phyloP scores from a whole-genome alignment of 1,284 basidiomycete species.

The Irpex rosettiformis region DNA sequence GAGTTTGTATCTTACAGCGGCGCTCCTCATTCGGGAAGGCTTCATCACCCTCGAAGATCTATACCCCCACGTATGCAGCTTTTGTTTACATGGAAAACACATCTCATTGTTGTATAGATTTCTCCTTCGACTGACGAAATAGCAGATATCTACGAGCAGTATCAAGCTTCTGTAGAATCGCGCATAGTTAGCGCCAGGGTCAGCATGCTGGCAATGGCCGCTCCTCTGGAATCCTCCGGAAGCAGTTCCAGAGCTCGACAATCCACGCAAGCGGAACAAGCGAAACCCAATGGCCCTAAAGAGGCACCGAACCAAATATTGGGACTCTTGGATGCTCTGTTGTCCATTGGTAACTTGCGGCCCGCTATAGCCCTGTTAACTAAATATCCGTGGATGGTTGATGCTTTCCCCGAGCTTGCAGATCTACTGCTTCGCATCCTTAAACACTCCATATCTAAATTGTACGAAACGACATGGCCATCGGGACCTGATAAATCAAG shows the following conservation, averaged over 20 bases:
- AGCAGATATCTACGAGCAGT: conserved; percentile 64
- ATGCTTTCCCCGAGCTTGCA: conserved; percentile 79
- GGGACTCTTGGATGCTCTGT: conserved; percentile 75
- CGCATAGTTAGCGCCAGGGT: conserved; percentile 65
- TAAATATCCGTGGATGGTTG: conserved; percentile 84
- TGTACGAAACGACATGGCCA: conserved; percentile 53
- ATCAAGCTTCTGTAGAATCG: conserved; percentile 62
- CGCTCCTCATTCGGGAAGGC: conserved; percentile 85
- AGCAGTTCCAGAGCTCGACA: conserved; percentile 21
- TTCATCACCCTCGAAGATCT: conserved; percentile 85
- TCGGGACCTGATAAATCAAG: conserved; percentile 30
- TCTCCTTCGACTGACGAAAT: conserved; percentile 75
- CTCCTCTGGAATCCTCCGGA: conserved; percentile 67
- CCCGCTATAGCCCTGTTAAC: conserved; percentile 78
- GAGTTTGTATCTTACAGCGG: conserved; percentile 79
- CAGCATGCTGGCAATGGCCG: conserved; percentile 87
- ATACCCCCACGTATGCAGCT: conserved; percentile 69
- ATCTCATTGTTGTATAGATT: conserved; percentile 42
- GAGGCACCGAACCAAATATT: conserved; percentile 78
- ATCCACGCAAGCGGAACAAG: conserved; percentile 35
- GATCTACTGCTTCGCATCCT: conserved; percentile 80
- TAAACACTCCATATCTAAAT: conserved; percentile 59
- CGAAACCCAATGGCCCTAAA: conserved; percentile 45
- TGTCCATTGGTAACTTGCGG: conserved; percentile 81
- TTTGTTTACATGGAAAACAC: not conserved